A percentile compares a stretch with the other conserved stretches of the same genome.
These are phyloP conservation scores for Yarrowia sp. DNA, from an alignment of 805 yeast species.

Conservation along the genomic window DNA sequence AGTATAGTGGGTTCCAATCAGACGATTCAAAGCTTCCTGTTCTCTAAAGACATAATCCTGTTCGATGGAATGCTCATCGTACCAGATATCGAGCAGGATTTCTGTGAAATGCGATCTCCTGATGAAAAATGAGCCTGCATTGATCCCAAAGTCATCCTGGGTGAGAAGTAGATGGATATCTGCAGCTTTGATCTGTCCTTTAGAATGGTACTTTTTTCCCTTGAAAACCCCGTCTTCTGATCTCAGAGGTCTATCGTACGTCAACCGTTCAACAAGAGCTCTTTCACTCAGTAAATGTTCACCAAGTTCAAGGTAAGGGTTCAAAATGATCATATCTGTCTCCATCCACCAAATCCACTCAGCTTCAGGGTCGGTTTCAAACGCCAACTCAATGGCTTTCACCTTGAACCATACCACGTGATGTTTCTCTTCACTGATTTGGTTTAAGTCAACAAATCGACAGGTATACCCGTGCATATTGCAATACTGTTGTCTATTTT, in stretches of 20 bases:
- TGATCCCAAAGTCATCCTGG: not conserved
- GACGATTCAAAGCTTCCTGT: no score
- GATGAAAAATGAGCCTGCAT: not conserved
- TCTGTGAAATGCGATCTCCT: no score
- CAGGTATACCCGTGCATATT: not conserved
- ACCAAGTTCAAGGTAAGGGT: not conserved
- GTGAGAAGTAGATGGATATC: not conserved
- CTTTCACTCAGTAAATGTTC: not conserved
- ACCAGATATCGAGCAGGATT: no score
- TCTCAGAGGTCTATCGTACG: not conserved
- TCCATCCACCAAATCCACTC: not conserved
- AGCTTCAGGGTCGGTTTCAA: not conserved
- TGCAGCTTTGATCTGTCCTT: not conserved
- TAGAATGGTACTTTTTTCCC: not conserved
- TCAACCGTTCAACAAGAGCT: not conserved
- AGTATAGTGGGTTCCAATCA: no score
- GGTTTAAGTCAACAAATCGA: not conserved
- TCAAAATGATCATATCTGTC: not conserved
- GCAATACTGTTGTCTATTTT: not conserved
- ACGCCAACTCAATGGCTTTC: not conserved
- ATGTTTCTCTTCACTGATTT: not conserved
- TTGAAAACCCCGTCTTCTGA: not conserved
- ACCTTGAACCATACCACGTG: not conserved
- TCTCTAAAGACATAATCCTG: no score
- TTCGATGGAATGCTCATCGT: no score